Conservation (phyloP, 2,329 filamentous ascomycete genomes). For the Fusarium papillatum region DNA sequence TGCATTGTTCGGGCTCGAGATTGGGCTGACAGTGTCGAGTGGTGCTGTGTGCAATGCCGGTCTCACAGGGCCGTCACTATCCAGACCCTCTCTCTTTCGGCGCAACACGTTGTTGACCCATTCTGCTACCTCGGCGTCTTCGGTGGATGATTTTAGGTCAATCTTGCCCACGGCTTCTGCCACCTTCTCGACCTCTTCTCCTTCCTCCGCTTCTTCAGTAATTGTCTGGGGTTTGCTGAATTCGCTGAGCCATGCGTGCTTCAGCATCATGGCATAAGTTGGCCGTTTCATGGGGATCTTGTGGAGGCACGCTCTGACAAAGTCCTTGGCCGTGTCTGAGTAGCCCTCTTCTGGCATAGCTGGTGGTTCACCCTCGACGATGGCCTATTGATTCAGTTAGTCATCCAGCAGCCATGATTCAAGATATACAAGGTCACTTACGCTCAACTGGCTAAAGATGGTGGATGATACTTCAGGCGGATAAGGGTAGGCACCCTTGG, state of each 20-base stretch:
- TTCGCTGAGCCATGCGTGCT: conserved; percentile 88
- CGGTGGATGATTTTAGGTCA: conserved; percentile 56
- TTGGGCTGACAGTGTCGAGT: conserved; percentile 77
- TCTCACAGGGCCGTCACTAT: conserved; percentile 65
- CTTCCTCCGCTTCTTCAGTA: conserved; percentile 77
- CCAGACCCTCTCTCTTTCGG: conserved; percentile 63
- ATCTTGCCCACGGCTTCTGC: conserved; percentile 60
- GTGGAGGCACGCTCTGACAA: conserved; percentile 91
- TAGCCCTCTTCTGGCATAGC: conserved; percentile 85
- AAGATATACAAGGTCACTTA: conserved; percentile 67
- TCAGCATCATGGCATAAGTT: conserved; percentile 91
- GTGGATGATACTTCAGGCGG: conserved; percentile 98
- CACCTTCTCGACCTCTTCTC: conserved; percentile 60
- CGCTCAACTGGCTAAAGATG: conserved; percentile 96
- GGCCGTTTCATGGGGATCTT: conserved; percentile 94
- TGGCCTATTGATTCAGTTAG: conserved; percentile 73
- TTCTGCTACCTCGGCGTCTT: conserved; percentile 85
- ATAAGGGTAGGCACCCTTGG: conserved; percentile 94
- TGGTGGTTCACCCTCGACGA: conserved; percentile 97
- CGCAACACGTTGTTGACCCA: conserved; percentile 86
- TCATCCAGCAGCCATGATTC: background rate
- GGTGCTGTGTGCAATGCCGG: conserved; percentile 92
- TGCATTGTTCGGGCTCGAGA: conserved; percentile 53
- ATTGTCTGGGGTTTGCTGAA: conserved; percentile 84
- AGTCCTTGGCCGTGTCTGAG: conserved; percentile 84